These are phyloP conservation scores for Biscutella auriculata DNA, from an alignment of 441 rosid genomes.

Conservation along the genomic window DNA sequence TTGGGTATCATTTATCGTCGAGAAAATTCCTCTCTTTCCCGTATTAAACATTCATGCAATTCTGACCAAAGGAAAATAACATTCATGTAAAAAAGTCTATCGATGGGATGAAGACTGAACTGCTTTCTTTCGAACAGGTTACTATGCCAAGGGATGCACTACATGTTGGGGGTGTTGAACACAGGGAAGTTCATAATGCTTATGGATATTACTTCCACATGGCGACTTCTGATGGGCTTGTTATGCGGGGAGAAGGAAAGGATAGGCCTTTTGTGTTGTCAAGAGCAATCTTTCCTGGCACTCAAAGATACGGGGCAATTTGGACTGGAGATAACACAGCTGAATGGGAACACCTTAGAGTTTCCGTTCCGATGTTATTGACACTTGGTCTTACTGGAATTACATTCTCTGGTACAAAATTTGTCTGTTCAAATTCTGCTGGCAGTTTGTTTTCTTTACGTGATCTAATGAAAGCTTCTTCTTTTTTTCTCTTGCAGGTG, in stretches of 20 bases:
- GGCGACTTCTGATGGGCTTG: slow-evolving; percentile 91
- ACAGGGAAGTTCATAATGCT: slow-evolving; percentile 88
- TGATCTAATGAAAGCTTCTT: slow-evolving; percentile 4
- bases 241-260: slow-evolving; percentile 78
- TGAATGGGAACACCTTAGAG: slow-evolving; percentile 94
- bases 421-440: not conserved
- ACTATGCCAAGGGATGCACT: slow-evolving; percentile 97
- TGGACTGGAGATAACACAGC: slow-evolving; percentile 99
- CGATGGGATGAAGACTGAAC: slow-evolving; percentile 2
- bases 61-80: too few species aligned
- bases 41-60: too few species aligned
- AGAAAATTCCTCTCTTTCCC: not conserved
- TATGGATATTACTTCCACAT: slow-evolving; percentile 92
- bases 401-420: slow-evolving; percentile 59
- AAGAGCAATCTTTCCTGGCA: slow-evolving; percentile 93
- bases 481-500: slow-evolving; percentile 47
- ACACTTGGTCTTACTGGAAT: slow-evolving; percentile 84
- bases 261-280: slow-evolving; percentile 95
- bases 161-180: slow-evolving; percentile 76
- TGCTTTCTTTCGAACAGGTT: slow-evolving; percentile 34
- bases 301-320: slow-evolving; percentile 88
- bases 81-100: not conserved
- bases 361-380: slow-evolving; percentile 90
- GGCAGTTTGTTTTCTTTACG: not conserved
- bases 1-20: not conserved